These are phyloP conservation scores for Magnaporthiopsis incrustans DNA, from an alignment of 2,329 filamentous ascomycete genomes.

Conservation along the genomic window DNA sequence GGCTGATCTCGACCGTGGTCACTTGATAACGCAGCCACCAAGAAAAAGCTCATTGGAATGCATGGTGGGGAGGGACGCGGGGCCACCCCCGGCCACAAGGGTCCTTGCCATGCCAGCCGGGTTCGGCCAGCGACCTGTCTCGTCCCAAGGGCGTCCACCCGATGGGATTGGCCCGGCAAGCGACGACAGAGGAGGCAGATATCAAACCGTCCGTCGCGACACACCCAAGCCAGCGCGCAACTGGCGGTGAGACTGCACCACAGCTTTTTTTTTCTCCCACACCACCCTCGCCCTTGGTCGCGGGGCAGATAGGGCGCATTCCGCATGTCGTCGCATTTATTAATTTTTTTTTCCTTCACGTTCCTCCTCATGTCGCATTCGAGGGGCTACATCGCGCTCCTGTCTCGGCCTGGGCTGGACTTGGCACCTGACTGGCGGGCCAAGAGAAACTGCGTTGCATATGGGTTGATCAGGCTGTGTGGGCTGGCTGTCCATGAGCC, in stretches of 20 bases:
- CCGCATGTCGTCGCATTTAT: not conserved
- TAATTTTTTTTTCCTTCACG: not conserved
- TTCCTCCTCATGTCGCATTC: not conserved
- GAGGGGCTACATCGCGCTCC: not conserved
- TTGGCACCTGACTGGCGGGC: not conserved
- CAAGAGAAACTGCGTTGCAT: not conserved
- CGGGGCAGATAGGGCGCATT: not conserved
- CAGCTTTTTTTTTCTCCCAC: not conserved
- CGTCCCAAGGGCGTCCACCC: not conserved
- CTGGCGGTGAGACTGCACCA: not conserved
- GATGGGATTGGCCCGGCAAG: not conserved
- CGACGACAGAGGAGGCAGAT: not conserved
- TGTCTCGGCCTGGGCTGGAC: not conserved
- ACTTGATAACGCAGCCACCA: not conserved
- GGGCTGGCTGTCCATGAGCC: not conserved
- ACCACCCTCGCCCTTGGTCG: not conserved
- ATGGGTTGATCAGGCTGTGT: not conserved
- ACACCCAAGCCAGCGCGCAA: not conserved
- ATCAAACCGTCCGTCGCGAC: not conserved
- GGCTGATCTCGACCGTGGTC: not conserved
- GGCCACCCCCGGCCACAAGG: not conserved
- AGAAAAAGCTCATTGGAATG: not conserved
- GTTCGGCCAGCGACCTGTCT: not conserved
- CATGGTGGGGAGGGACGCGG: not conserved
- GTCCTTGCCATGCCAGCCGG: not conserved